A percentile compares a stretch with the other conserved stretches of the same genome.
Conservation (phyloP, 805 yeast species). For the Nakazawaea wickerhamii region DNA sequence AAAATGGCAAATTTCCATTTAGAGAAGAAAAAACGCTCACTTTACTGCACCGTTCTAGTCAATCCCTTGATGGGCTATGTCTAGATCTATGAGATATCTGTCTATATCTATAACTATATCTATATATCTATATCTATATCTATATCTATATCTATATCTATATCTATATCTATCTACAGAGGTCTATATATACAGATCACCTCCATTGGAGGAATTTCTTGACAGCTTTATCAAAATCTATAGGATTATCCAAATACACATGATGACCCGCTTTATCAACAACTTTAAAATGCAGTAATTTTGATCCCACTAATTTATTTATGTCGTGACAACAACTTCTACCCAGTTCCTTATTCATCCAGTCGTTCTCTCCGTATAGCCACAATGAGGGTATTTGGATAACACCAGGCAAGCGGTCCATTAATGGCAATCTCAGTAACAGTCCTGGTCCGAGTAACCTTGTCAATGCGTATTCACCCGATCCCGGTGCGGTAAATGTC, state of each 20-base stretch:
- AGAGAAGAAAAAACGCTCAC: too few relatives aligned
- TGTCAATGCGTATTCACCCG: slow-evolving; percentile 63
- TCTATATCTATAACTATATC: too few relatives aligned
- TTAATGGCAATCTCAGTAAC: slow-evolving; percentile 47
- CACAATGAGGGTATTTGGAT: slow-evolving; percentile 44
- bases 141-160: background rate
- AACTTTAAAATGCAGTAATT: slow-evolving; percentile 29
- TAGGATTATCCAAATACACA: slow-evolving; percentile 46
- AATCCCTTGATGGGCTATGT: too few relatives aligned
- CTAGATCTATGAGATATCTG: too few relatives aligned
- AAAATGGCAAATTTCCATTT: too few relatives aligned
- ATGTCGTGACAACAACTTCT: slow-evolving; percentile 33
- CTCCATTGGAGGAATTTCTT: slow-evolving; percentile 20
- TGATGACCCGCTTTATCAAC: slow-evolving; percentile 49
- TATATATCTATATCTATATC: too few relatives aligned
- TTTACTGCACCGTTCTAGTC: too few relatives aligned
- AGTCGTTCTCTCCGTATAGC: slow-evolving; percentile 64
- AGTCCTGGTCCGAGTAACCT: slow-evolving; percentile 57
- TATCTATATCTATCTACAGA: background rate
- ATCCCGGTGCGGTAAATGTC: slow-evolving; percentile 46
- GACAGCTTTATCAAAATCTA: slow-evolving; percentile 24
- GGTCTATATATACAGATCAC: background rate
- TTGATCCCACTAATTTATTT: slow-evolving; percentile 16
- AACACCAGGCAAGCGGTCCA: slow-evolving; percentile 43
- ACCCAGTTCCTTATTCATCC: slow-evolving; percentile 68